Evolutionary conservation across 192 early-diverging fungal genomes (phyloP).

Genomic region (Rhizophagus prolifer): DNA sequence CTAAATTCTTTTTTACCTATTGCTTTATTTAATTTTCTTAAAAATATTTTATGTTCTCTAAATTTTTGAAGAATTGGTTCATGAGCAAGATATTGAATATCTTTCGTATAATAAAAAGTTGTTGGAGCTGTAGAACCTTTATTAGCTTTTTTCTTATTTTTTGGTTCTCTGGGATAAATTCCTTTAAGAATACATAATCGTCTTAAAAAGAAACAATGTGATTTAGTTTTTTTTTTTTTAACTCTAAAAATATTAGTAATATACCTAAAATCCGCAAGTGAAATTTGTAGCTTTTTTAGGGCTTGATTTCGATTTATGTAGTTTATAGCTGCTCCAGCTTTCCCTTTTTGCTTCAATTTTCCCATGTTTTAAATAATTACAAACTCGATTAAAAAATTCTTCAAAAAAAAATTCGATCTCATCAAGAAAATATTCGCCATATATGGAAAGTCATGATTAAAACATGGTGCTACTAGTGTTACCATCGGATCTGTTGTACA

Average conservation of each 20-base stretch:
- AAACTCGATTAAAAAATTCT: background rate
- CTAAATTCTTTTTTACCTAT: conserved; percentile 79
- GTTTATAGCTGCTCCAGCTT: conserved; percentile 83
- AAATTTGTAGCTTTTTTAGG: conserved; percentile 91
- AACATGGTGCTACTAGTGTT: no score
- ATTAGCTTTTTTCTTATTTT: conserved; percentile 90
- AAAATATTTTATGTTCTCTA: conserved; percentile 87
- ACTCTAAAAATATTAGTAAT: conserved; percentile 8
- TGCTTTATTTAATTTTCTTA: conserved; percentile 84
- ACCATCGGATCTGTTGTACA: no score
- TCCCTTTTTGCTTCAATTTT: conserved; percentile 79
- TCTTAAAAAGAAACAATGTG: conserved; percentile 38
- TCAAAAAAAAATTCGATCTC: background rate
- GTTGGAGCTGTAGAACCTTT: conserved; percentile 82
- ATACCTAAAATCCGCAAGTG: conserved; percentile 89
- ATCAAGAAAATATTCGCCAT: no score
- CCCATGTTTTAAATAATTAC: conserved; percentile 48
- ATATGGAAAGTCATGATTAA: no score
- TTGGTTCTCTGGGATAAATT: conserved; percentile 95
- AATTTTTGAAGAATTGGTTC: conserved; percentile 93
- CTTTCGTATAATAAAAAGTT: conserved; percentile 93
- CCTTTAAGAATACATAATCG: conserved; percentile 98
- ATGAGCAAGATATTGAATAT: conserved; percentile 92
- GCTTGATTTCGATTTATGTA: conserved; percentile 90
- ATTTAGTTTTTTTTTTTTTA: background rate